These are phyloP conservation scores for Chaetomium tenue DNA, from an alignment of 495 filamentous ascomycete genomes.

Conservation along the genomic window DNA sequence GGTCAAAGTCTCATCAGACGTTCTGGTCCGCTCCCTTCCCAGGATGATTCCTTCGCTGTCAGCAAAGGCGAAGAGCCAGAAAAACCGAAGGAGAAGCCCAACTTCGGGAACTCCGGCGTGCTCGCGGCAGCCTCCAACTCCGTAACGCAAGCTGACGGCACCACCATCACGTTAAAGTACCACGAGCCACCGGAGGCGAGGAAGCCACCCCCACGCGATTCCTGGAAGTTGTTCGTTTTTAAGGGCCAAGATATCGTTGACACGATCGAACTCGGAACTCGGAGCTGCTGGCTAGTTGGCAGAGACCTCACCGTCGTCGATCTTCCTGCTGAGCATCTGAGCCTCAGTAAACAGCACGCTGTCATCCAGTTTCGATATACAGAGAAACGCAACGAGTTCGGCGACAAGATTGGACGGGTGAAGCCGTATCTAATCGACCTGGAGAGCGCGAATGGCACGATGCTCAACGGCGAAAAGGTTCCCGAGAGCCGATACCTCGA, in stretches of 20 bases:
- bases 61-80: slow-evolving; percentile 50
- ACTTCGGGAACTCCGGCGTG: slow-evolving; percentile 74
- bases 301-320: slow-evolving; percentile 78
- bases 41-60: slow-evolving; percentile 63
- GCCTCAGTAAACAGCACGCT: slow-evolving; percentile 90
- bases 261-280: slow-evolving; percentile 68
- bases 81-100: slow-evolving; percentile 81
- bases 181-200: slow-evolving; percentile 92
- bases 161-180: slow-evolving; percentile 81
- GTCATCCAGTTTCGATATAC: slow-evolving; percentile 89
- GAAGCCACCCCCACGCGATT: slow-evolving; percentile 72
- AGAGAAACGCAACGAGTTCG: slow-evolving; percentile 79
- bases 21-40: slow-evolving; percentile 64
- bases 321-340: slow-evolving; percentile 81
- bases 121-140: slow-evolving; percentile 89
- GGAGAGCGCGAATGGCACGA: slow-evolving; percentile 90
- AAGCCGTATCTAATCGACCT: slow-evolving; percentile 91
- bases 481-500: slow-evolving; percentile 80
- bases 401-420: slow-evolving; percentile 75
- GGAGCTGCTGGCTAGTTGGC: slow-evolving; percentile 89
- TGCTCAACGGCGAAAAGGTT: slow-evolving; percentile 70
- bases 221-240: slow-evolving; percentile 93
- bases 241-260: slow-evolving; percentile 77
- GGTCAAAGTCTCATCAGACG: slow-evolving; percentile 38
- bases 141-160: slow-evolving; percentile 63